Percentiles rank a stretch among this genome's conserved stretches.
These are phyloP conservation scores for Lipomyces yamadae DNA, from an alignment of 805 yeast species.

Conservation along the genomic window DNA sequence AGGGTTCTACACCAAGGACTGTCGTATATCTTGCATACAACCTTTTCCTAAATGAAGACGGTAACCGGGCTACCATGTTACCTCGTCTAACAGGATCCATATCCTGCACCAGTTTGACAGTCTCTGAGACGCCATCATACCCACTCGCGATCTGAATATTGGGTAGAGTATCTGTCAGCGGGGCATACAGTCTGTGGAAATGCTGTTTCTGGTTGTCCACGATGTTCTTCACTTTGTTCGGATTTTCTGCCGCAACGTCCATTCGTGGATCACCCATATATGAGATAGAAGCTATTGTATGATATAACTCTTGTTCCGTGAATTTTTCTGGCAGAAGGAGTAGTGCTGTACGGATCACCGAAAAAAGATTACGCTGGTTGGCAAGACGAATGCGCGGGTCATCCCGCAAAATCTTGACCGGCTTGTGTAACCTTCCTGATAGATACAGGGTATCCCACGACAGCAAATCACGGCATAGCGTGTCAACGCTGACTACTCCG, in stretches of 20 bases:
- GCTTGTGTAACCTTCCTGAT: constrained; percentile 94
- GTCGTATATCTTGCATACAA: constrained; percentile 43
- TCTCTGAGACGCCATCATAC: constrained; percentile 11
- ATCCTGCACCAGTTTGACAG: constrained; percentile 44
- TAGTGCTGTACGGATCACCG: constrained; percentile 74
- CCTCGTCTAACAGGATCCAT: constrained; percentile 49
- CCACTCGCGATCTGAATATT: constrained; percentile 39
- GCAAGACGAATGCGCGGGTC: constrained; percentile 65
- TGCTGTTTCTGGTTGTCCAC: constrained; percentile 73
- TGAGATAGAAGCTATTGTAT: constrained; percentile 76
- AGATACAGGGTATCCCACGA: constrained; percentile 85
- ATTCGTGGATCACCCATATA: constrained; percentile 91
- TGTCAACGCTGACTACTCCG: constrained; percentile 75
- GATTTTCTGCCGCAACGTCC: constrained; percentile 81
- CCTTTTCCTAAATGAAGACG: constrained; percentile 53
- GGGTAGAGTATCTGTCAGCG: constrained; percentile 56
- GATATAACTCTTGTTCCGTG: constrained; percentile 69
- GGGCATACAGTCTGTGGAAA: constrained; percentile 76
- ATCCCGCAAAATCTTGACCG: constrained; percentile 75
- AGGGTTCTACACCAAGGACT: constrained; percentile 25
- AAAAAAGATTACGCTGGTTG: constrained; percentile 75
- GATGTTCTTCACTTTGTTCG: constrained; percentile 82
- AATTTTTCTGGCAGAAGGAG: constrained; percentile 57
- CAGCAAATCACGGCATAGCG: constrained; percentile 68
- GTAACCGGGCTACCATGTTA: constrained; percentile 54